Percentiles rank a stretch among this genome's conserved stretches.
Conservation (phyloP, 495 filamentous ascomycete genomes). For the Penicillium lagena region DNA sequence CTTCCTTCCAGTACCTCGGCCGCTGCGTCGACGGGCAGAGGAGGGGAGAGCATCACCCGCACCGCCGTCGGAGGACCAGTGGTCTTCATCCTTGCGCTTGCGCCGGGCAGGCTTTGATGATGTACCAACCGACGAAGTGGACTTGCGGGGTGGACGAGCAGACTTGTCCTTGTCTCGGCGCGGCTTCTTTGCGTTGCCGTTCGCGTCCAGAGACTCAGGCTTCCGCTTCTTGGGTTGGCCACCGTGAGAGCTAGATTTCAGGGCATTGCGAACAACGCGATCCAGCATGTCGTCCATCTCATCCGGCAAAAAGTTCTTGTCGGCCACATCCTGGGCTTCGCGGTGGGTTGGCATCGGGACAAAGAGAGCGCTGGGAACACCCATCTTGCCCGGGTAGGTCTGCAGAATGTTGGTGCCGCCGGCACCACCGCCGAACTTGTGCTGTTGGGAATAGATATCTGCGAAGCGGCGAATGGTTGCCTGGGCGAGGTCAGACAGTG, state of each 20-base stretch:
- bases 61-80: constrained; percentile 36
- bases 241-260: constrained; percentile 32
- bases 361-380: constrained; percentile 74
- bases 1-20: constrained; percentile 24
- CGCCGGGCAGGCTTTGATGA: constrained; percentile 37
- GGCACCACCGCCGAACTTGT: constrained; percentile 48
- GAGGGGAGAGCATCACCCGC: constrained; percentile 12
- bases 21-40: constrained; percentile 34
- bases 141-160: constrained; percentile 32
- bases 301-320: constrained; percentile 75
- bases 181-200: constrained; percentile 38
- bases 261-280: constrained; percentile 46
- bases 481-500: constrained; percentile 84
- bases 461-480: constrained; percentile 77
- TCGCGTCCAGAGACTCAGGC: constrained; percentile 28
- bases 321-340: constrained; percentile 74
- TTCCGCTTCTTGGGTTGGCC: constrained; percentile 42
- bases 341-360: constrained; percentile 64
- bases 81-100: constrained; percentile 39
- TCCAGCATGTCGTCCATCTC: constrained; percentile 76
- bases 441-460: constrained; percentile 45
- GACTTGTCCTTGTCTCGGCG: constrained; percentile 30
- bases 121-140: constrained; percentile 20
- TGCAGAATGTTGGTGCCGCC: constrained; percentile 71
- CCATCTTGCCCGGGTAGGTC: constrained; percentile 74